phyloP scores from a whole-genome alignment of 208 protist genomes.

The Acanthamoeba lenticulata region DNA sequence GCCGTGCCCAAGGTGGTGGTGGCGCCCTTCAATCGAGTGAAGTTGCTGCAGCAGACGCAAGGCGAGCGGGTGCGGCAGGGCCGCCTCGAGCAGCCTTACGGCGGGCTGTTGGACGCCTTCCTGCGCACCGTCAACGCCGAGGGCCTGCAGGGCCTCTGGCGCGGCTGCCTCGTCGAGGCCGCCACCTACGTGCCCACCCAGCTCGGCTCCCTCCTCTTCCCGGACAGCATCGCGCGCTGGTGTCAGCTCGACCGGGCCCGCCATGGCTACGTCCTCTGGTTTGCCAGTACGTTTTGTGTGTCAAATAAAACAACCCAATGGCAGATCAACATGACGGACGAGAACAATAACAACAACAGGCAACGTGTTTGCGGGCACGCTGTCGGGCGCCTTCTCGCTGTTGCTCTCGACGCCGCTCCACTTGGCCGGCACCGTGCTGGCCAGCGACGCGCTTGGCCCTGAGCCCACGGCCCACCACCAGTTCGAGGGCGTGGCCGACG shows the following conservation, averaged over 20 bases:
- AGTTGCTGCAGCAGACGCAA: neutral
- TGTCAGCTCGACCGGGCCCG: neutral
- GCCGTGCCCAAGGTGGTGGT: neutral
- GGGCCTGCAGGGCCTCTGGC: neutral
- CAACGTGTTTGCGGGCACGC: neutral
- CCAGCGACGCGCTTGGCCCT: neutral
- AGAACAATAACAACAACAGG: neutral
- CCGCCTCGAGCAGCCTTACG: neutral
- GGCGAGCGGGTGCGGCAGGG: neutral
- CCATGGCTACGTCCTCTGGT: neutral
- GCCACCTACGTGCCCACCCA: neutral
- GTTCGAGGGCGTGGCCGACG: neutral
- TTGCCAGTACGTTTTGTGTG: neutral
- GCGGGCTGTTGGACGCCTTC: neutral
- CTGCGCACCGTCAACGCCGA: neutral
- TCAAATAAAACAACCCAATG: neutral
- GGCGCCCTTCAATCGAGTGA: neutral
- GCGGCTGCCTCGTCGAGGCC: neutral
- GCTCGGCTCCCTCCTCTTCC: neutral
- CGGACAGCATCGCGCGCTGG: neutral
- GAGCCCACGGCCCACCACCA: neutral
- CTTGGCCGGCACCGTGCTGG: neutral
- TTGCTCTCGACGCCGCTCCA: neutral
- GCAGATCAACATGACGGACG: neutral
- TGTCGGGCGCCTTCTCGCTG: neutral